Base-by-base conservation (phyloP, 495 filamentous ascomycete species). In the Penicillium silybi region DNA sequence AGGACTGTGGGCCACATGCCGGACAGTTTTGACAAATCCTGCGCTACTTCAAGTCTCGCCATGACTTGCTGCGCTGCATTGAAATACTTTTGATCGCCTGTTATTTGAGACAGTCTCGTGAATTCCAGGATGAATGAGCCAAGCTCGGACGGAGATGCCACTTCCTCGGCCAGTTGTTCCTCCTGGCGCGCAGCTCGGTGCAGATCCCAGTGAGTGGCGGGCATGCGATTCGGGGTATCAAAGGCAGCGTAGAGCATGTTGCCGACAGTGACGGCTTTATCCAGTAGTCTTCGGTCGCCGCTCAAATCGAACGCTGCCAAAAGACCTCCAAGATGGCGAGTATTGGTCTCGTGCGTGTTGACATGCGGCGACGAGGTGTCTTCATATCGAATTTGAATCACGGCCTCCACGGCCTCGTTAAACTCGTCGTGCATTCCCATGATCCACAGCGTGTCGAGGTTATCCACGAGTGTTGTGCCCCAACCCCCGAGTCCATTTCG, bases 361-460 rank as follows among this genome's bases (percentile, higher is more conserved):
- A 81, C 57, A 11, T 57, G 51, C 13, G 58, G 58, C 20, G 53
- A 58, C 15, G 49, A 44, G 2, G 45, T 55, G 11, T 41, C 47
- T 18, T 57, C 85, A 50, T 95, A 95, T 61, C 92, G 85, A 48
- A 93, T 88, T 34, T 81, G 66, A 37, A 72, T 71, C 27, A 91
- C 81, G 4, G 80, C 82, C 23, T 75, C 66, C 13, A 87, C 78
- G 7, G 87, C 90, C 39, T 87, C 83, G 41, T 89, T 80, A 60
- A 96, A 96, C 56, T 93, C 88, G 0, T 84, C 71, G 53, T 83
- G 74, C 62, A 95, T 63, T 6, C 81, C 89, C 88, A 93, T 92
- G 53, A 96, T 92, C 85, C 87, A 92, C 16, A 96, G 71, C 0
- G 88, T 92, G 61, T 96, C 90, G n/a, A 96, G 73, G 20, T 85